These are phyloP conservation scores for Penicillium hesseltinei DNA, from an alignment of 2,329 filamentous ascomycete species.

Conservation along the genomic window DNA sequence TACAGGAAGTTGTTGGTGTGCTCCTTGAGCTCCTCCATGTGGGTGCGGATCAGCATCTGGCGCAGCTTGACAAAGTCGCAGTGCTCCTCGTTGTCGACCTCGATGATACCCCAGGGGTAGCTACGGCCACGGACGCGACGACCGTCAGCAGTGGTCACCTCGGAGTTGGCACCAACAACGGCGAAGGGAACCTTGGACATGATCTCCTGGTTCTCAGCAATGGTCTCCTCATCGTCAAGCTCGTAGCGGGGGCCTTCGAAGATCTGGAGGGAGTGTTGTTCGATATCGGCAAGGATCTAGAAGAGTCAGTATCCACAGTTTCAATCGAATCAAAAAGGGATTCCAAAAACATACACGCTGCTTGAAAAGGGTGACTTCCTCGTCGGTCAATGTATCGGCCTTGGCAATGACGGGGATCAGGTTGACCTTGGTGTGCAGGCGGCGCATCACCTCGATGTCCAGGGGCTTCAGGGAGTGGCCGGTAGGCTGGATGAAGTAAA, in stretches of 20 bases:
- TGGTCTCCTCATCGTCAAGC: conserved; percentile 98
- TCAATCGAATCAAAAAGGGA: not conserved
- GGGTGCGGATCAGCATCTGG: conserved; percentile 99
- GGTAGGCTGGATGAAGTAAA: conserved; percentile 99
- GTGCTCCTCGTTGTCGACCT: conserved; percentile 99
- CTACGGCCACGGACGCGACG: conserved; percentile 93
- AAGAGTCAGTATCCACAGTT: conserved; percentile 24
- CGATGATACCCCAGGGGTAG: conserved; percentile 98
- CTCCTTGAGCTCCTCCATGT: conserved; percentile 99
- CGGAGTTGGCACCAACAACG: conserved; percentile 93
- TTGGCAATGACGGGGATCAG: conserved; percentile 98
- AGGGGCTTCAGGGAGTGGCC: conserved; percentile 97
- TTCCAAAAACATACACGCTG: conserved; percentile 67
- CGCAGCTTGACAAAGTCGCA: conserved; percentile 99
- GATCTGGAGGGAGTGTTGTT: conserved; percentile 96
- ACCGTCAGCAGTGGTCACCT: conserved; percentile 86
- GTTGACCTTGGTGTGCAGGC: conserved; percentile 99
- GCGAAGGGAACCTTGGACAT: conserved; percentile 99
- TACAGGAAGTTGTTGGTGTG: conserved; percentile 99
- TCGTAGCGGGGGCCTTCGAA: conserved; percentile 98
- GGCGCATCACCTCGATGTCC: conserved; percentile 99
- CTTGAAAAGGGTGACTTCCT: conserved; percentile 94
- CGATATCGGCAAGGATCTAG: conserved; percentile 94
- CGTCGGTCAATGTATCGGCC: conserved; percentile 94
- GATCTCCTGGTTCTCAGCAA: conserved; percentile 99